Evolutionary conservation across 371 early-diverging fungal genomes (phyloP).

Genomic region (Syncephalastrum monosporum): DNA sequence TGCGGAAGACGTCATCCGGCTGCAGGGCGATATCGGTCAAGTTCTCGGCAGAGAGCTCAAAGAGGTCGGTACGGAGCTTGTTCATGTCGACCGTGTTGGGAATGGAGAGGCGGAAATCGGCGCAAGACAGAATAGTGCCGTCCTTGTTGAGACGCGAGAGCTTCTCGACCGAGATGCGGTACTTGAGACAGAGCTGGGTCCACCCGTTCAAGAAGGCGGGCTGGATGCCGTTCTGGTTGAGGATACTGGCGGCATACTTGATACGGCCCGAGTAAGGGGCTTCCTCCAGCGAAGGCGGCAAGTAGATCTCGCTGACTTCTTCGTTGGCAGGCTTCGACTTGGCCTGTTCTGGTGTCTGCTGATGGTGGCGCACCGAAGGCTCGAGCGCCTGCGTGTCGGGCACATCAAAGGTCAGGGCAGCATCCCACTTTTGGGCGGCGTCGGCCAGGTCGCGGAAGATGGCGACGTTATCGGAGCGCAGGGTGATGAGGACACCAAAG

Average conservation of each 20-base stretch:
- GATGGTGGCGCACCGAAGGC: slow-evolving; percentile 36
- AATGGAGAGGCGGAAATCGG: slow-evolving; percentile 78
- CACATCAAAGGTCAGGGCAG: slow-evolving; percentile 74
- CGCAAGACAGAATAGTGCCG: slow-evolving; percentile 59
- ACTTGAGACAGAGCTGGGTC: slow-evolving; percentile 67
- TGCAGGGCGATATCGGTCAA: slow-evolving; percentile 88
- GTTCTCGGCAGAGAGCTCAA: slow-evolving; percentile 65
- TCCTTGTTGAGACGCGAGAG: slow-evolving; percentile 71
- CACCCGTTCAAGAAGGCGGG: slow-evolving; percentile 73
- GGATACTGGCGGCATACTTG: slow-evolving; percentile 81
- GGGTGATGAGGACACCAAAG: slow-evolving; percentile 76
- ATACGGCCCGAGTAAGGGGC: slow-evolving; percentile 79
- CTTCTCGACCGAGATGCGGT: slow-evolving; percentile 80
- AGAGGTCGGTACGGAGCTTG: slow-evolving; percentile 64
- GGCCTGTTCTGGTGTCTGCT: slow-evolving; percentile 15
- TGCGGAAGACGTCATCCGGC: slow-evolving; percentile 82
- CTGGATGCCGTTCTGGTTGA: slow-evolving; percentile 76
- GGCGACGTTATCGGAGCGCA: slow-evolving; percentile 67
- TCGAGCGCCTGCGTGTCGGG: slow-evolving; percentile 69
- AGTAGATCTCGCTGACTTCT: slow-evolving; percentile 30
- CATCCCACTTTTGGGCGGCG: slow-evolving; percentile 82
- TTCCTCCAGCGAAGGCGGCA: slow-evolving; percentile 69
- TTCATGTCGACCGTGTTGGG: slow-evolving; percentile 64
- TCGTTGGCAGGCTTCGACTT: slow-evolving; percentile 31
- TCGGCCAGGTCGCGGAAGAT: slow-evolving; percentile 75